phyloP scores from a whole-genome alignment of 176 grass and related monocot species.

The sorghum (Sorghum bicolor) region Sorghum_bicolor_NCBIv3 NC_012873.2:60109001-60109500 shows the following conservation, averaged over 20 bases:
- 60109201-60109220: background rate
- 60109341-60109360: background rate
- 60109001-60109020: background rate
- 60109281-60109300: constrained; percentile 71
- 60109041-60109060: background rate
- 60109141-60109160: background rate
- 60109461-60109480: background rate
- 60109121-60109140: background rate
- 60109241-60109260: constrained; percentile 74
- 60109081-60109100: background rate
- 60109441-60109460: background rate
- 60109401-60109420: background rate
- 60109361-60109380: background rate
- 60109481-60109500: background rate
- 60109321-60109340: constrained; percentile 65
- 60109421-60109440: background rate
- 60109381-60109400: background rate
- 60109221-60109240: constrained; percentile 62
- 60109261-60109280: constrained; percentile 78
- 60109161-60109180: background rate
- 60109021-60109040: background rate
- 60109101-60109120: background rate
- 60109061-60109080: background rate
- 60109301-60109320: constrained; percentile 63
- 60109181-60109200: background rate